Base-by-base conservation (phyloP, 73 alveolate genomes). In the Paramecium tetraurelia region DNA sequence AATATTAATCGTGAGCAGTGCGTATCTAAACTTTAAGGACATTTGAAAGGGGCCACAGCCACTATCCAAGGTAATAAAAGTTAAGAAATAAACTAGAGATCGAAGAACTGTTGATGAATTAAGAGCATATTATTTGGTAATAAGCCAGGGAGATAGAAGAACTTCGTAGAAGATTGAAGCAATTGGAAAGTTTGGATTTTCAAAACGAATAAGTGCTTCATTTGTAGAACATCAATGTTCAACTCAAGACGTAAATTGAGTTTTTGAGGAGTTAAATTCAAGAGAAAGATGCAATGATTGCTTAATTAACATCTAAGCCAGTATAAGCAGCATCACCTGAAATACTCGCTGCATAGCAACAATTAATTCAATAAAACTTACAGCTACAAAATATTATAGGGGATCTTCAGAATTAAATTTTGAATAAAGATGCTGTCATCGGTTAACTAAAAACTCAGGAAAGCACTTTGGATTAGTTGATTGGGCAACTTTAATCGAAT, bases 221-320 rank as follows among this genome's bases (percentile, higher is more conserved):
- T 63, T 14, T 63, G 12, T 63, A 63, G 46, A 63, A 63, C 21
- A 63, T 63, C 4, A 63, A 63, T 33, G 27, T 63, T n/a, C 31
- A 63, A 63, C 84, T 63, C 2, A 63, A 63, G 27, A 63, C 84
- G 5, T 27, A 63, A 63, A 63, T 63, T 27, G 84, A 63, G 21
- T 63, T 63, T 63, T 63, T 63, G 14, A 63, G 27, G 46, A 63
- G 84, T 63, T 11, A 63, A 63, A 63, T 63, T 63, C 84, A 63
- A 27, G 84, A 63, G 84, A 63, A 63, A 63, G 84, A 63, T 63
- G 84, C 84, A 14, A 63, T 63, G 84, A 63, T 63, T 31, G 84
- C 84, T 63, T 63, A 27, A 63, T 63, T 63, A 27, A 63, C 84
- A 1, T 63, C 84, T 63, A 63, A 63, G 48, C 84, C 84, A 63